Conservation (phyloP, 345 rosid genomes). For the Gossypium rotundifolium region DNA sequence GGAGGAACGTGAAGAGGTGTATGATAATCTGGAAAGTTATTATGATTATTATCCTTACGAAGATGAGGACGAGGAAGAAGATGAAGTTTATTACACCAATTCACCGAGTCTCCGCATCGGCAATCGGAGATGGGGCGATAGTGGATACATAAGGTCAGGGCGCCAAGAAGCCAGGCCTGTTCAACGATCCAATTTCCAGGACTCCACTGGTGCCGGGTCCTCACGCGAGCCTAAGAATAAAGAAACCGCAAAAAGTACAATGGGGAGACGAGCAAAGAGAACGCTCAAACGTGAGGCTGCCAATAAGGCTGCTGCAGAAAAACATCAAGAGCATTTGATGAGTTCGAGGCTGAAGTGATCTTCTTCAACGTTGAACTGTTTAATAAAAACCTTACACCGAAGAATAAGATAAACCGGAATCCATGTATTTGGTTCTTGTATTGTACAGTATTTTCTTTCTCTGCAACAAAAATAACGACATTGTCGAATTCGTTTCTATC, state of each 20-base stretch:
- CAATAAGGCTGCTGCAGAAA: conserved; percentile 63
- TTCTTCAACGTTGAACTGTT: not conserved
- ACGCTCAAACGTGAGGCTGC: conserved; percentile 88
- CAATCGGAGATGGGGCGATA: conserved; percentile 88
- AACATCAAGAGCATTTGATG: conserved; percentile 31
- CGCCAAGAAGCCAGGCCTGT: conserved; percentile 81
- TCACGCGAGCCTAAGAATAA: conserved; percentile 51
- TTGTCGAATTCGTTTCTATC: not conserved
- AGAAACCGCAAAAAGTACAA: conserved; percentile 36
- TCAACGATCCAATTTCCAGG: conserved; percentile 27
- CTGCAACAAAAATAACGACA: conserved; percentile 10
- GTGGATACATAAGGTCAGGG: conserved; percentile 76
- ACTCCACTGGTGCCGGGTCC: conserved; percentile 43
- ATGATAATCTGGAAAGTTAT: conserved; percentile 38
- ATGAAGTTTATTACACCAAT: conserved; percentile 49
- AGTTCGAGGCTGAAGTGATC: conserved; percentile 30
- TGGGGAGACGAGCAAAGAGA: conserved; percentile 84
- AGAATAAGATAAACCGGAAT: not conserved
- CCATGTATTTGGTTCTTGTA: not conserved
- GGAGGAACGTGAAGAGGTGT: conserved; percentile 33
- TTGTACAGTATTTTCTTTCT: conserved; percentile 9
- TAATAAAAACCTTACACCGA: not conserved
- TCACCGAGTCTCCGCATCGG: conserved; percentile 61
- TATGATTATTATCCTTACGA: conserved; percentile 32
- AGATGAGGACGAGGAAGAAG: conserved; percentile 48